A percentile compares a stretch with the other conserved stretches of the same genome.
Evolutionary conservation across 257 asterid species (phyloP).

Genomic region (Ligustrum vulgare): DNA sequence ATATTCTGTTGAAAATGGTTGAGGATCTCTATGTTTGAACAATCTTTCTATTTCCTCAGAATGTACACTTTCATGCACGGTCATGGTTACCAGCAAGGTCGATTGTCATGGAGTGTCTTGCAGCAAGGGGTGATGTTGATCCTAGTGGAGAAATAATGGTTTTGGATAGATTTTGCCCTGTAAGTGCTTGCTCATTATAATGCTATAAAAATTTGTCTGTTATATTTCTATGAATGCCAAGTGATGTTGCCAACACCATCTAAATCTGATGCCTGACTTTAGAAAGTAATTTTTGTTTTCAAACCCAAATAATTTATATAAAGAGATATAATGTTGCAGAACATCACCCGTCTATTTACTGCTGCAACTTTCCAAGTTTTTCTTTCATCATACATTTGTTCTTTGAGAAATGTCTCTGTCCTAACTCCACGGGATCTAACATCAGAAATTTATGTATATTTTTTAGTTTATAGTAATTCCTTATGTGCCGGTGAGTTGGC

Average conservation of each 20-base stretch:
- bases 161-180: constrained; percentile 14
- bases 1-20: not conserved
- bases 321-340: no score
- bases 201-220: no score
- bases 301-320: no score
- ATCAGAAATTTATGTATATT: no score
- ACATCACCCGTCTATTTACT: no score
- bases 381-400: not conserved
- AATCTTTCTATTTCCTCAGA: constrained; percentile 36
- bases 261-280: no score
- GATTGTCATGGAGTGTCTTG: constrained; percentile 69
- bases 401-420: no score
- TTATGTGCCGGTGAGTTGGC: no score
- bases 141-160: constrained; percentile 11
- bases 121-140: constrained; percentile 66
- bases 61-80: constrained; percentile 51
- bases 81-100: constrained; percentile 93
- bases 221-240: no score
- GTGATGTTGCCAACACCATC: not conserved
- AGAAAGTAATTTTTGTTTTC: no score
- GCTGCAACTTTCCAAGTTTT: not conserved
- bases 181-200: not conserved
- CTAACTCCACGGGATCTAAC: no score
- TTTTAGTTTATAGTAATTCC: no score
- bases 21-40: constrained; percentile 3